phyloP scores from a whole-genome alignment of 2,329 filamentous ascomycete species.

The Byssochlamys sp. region DNA sequence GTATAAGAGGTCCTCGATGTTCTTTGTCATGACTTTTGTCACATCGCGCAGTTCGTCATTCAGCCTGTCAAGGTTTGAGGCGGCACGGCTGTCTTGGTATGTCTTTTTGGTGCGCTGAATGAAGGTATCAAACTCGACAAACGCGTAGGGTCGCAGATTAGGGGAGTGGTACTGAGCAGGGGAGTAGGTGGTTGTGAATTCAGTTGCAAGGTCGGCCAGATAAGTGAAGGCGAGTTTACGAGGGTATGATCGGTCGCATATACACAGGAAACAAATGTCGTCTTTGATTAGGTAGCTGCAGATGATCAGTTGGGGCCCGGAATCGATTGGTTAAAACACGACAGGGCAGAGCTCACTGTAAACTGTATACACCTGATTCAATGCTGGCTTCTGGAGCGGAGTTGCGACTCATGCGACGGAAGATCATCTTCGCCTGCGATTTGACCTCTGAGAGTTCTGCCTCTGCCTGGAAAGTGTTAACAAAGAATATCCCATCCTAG shows the following conservation, averaged over 20 bases:
- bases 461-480: conserved; percentile 45
- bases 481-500: conserved; percentile 1
- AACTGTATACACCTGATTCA: conserved; percentile 69
- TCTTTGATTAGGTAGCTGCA: conserved; percentile 71
- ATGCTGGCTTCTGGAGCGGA: conserved; percentile 86
- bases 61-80: conserved; percentile 85
- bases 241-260: conserved; percentile 87
- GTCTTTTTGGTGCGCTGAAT: conserved; percentile 86
- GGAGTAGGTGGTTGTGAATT: conserved; percentile 82
- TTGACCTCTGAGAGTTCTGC: conserved; percentile 77
- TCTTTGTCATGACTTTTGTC: conserved; percentile 99
- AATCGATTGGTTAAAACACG: neutral
- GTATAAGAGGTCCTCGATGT: conserved; percentile 95
- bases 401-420: conserved; percentile 78
- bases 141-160: conserved; percentile 78
- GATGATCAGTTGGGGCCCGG: neutral
- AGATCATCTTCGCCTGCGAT: conserved; percentile 77
- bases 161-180: conserved; percentile 62
- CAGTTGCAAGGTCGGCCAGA: conserved; percentile 78
- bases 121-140: conserved; percentile 96
- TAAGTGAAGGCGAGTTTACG: conserved; percentile 98
- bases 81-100: conserved; percentile 83
- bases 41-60: conserved; percentile 97
- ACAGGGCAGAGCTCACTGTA: conserved; percentile 57
- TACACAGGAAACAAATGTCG: conserved; percentile 81